Base-by-base conservation (phyloP, 192 early-diverging fungal species). In the Coemansia aciculifera region DNA sequence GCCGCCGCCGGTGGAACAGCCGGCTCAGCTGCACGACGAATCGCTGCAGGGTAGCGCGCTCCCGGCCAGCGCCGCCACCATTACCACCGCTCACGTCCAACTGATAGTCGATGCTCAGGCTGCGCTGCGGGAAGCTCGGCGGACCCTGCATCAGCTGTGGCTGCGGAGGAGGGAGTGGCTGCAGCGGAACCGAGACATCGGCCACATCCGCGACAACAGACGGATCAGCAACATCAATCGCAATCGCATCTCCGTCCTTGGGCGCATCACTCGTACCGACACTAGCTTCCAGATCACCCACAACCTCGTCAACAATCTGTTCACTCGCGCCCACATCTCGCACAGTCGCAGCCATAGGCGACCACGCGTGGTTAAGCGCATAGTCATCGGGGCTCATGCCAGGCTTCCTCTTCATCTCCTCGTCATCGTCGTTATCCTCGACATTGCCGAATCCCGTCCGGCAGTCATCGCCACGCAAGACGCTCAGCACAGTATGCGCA, bases 151-250 rank as follows among this genome's bases (percentile, higher is more conserved):
- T 13, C 23, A 34, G 9, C 34, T n/a, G 38, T 6, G 24, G 54
- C 21, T 32, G 59, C 44, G 36, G 46, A 19, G 8, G 17, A 49
- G 48, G 48, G 5, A 49, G 34, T 0, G 34, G 34, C 34, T 36
- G 48, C n/a, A 43, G 42, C 42, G 71, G 36, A 0, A 68, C 66
- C 8, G 77, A 64, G 31, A 74, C 64, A 43, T 74, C 72, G 5
- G 72, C 78, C 11, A 74, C 78, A 71, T 73, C 77, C 0, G 77
- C 77, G 27, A 79, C 77, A 9, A 79, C 49, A 38, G 78, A 79
- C 13, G 78, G 68, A 31, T 75, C 73, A 10, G 73, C 59, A 0
- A 56, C 66, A 19, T 72, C 78, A 23, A 69, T 64, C 36, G 23
- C 38, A 2, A 59, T 12, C 27, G 29, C 2, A 12, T 51, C 19